Conservation (phyloP, 148 eudicot genomes). For the Chenopodium quinoa region DNA sequence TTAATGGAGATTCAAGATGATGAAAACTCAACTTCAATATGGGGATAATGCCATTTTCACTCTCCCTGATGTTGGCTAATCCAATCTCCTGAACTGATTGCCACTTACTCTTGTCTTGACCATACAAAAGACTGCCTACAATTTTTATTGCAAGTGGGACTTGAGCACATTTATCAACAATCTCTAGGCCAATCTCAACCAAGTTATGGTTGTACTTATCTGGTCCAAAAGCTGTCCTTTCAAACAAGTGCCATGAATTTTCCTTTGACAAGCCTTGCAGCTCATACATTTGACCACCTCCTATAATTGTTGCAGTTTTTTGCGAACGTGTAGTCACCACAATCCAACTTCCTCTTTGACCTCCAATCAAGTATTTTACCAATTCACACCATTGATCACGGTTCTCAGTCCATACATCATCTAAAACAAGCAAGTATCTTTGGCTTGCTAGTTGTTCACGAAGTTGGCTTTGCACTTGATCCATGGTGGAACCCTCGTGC, state of each 20-base stretch:
- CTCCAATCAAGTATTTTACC: too few relatives aligned
- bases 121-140: neutral
- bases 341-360: too few relatives aligned
- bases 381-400: too few relatives aligned
- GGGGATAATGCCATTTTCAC: too few relatives aligned
- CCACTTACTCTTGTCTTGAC: neutral
- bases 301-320: too few relatives aligned
- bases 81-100: neutral
- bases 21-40: too few relatives aligned
- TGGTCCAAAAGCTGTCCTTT: neutral
- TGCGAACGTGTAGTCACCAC: too few relatives aligned
- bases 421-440: too few relatives aligned
- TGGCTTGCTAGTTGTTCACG: too few relatives aligned
- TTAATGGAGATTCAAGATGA: neutral
- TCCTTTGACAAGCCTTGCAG: too few relatives aligned
- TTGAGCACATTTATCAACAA: neutral
- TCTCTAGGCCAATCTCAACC: neutral
- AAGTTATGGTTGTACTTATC: neutral
- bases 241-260: neutral
- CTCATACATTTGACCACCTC: too few relatives aligned
- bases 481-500: neutral
- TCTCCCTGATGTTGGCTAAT: neutral
- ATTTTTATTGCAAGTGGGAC: neutral
- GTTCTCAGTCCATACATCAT: too few relatives aligned
- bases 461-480: neutral